Base-by-base conservation (phyloP, 345 rosid genomes). In the Lenwebbia sp. region DNA sequence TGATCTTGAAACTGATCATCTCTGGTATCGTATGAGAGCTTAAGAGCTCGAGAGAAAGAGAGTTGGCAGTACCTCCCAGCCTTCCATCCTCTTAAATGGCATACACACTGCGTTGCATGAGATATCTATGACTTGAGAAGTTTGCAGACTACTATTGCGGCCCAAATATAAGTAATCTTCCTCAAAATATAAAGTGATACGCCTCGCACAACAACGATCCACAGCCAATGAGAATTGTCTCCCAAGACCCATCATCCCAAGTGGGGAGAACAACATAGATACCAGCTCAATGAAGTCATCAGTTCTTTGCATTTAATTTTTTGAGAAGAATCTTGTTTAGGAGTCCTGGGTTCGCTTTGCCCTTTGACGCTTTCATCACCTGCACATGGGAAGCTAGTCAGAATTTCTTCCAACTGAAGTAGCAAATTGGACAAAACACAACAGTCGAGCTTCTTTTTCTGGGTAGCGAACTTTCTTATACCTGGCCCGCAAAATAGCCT, bases 401-500 rank as follows among this genome's bases (percentile, higher is more conserved):
- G 81, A 70, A 70, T 70, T 2, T 37, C 81, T 70, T 70, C 47
- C 62, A 82, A 37, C 74, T 62, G 50, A 54, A 53, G 41, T 17
- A 65, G 53, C 49, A 76, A 37, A 37, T 37, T 70, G 81, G 47
- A 37, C 81, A 37, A 41, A 37, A 21, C 78, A 70, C 13, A 10
- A 70, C 47, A 70, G 81, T 33, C 11, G 26, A 70, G 81, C 47
- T 19, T 22, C 81, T 70, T 37, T 70, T 37, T 7, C 25, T 9
- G 47, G 47, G 81, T 10, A 37, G 47, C 13, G 23, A 70, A 37
- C 81, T 37, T 37, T 70, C 78, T 70, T 70, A 70, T 92, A 96
- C 98, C 97, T 95, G 97, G 88, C 98, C 98, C 49, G 97, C 94
- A 88, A 97, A 97, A 90, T n/a, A 96, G 83, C 98, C 98, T 84